These are phyloP conservation scores for Sicyos edulis DNA, from an alignment of 306 rosid genomes.

Conservation along the genomic window DNA sequence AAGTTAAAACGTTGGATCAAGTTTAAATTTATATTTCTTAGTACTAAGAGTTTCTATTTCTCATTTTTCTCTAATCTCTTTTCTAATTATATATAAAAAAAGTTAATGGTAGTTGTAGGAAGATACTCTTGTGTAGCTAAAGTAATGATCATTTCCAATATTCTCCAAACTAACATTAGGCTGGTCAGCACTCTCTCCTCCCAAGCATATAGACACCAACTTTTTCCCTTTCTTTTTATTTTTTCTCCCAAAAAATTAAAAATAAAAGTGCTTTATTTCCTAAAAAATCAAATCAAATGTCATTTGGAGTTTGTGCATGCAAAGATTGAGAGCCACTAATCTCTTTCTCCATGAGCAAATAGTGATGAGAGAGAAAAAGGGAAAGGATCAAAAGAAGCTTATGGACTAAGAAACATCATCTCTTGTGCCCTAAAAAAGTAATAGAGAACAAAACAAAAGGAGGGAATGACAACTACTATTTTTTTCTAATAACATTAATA, in stretches of 20 bases:
- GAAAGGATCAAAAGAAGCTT: slow-evolving; percentile 18
- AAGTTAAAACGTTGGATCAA: too few species aligned
- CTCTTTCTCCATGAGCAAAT: neutral
- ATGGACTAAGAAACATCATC: slow-evolving; percentile 22
- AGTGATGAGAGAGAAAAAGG: slow-evolving; percentile 8
- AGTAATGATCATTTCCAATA: neutral
- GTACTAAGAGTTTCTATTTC: too few species aligned
- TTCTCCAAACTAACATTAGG: neutral
- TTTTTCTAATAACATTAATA: neutral
- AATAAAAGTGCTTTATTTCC: neutral
- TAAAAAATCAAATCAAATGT: neutral
- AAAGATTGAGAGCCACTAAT: neutral
- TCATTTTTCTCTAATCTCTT: too few species aligned
- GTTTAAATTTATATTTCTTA: too few species aligned
- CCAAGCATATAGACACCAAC: neutral
- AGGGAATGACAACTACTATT: slow-evolving; percentile 9
- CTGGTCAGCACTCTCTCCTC: neutral
- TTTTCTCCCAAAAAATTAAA: neutral
- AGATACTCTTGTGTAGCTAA: too few species aligned
- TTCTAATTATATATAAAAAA: too few species aligned
- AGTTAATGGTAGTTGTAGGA: too few species aligned
- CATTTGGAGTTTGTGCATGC: neutral
- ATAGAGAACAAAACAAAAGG: slow-evolving; percentile 16
- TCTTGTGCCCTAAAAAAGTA: slow-evolving; percentile 21
- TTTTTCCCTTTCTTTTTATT: neutral